Percentiles rank a stretch among this genome's conserved stretches.
phyloP scores from a whole-genome alignment of 164 flowering plant genomes.

The Aristolochia fimbriata region DNA sequence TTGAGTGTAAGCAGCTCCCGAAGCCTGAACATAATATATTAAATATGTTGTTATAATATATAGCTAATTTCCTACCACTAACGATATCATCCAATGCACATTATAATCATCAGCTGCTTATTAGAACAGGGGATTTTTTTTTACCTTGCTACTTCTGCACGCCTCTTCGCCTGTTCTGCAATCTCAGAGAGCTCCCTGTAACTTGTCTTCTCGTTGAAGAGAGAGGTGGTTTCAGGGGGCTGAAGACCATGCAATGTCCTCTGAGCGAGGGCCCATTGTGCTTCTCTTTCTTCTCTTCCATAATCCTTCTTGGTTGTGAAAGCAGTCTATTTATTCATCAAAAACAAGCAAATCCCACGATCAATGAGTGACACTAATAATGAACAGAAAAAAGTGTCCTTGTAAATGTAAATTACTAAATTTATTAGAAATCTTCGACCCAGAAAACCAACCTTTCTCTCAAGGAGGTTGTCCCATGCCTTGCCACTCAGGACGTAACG shows the following conservation, averaged over 20 bases:
- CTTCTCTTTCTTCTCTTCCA: slow-evolving; percentile 93
- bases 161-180: slow-evolving; percentile 94
- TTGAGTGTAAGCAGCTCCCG: slow-evolving; percentile 67
- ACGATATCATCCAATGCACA: too few relatives aligned
- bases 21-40: slow-evolving; percentile 27
- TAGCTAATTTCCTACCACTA: neutral
- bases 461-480: slow-evolving; percentile 78
- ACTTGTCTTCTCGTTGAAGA: slow-evolving; percentile 79
- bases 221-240: slow-evolving; percentile 46
- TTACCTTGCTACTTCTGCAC: slow-evolving; percentile 96
- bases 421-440: too few relatives aligned
- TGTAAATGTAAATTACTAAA: too few relatives aligned
- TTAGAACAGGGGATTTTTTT: too few relatives aligned
- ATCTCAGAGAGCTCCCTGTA: slow-evolving; percentile 94
- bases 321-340: slow-evolving; percentile 54
- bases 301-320: slow-evolving; percentile 94
- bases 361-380: too few relatives aligned
- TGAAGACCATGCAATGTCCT: slow-evolving; percentile 95
- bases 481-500: slow-evolving; percentile 81
- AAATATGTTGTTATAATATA: neutral
- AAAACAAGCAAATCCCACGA: neutral
- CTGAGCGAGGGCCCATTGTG: slow-evolving; percentile 98
- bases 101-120: neutral
- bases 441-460: slow-evolving; percentile 56
- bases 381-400: too few relatives aligned